Evolutionary conservation across 2,329 filamentous ascomycete species (phyloP), one percentile per base, ranked within the genome.

Genomic region (Pseudogymnoascus sp.): DNA sequence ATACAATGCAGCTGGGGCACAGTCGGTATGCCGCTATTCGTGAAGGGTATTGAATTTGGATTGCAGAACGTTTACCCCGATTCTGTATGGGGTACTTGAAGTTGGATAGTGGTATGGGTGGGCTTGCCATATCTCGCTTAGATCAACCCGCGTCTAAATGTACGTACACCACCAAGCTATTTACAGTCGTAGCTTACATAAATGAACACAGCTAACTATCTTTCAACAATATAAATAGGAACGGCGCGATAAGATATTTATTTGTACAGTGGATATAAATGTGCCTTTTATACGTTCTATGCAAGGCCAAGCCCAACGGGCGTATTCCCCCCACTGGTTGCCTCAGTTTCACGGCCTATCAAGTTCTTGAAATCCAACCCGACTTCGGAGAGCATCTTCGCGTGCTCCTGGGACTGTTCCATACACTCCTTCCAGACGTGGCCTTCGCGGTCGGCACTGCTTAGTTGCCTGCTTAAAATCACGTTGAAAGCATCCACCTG

Each of bases 401-500:
- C 91, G 77, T 98, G 93, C 62, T 89, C 85, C 74, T 85, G 88
- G 4, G 93, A 92, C 68, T 90, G 84, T 48, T 89, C 85, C 79
- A 97, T 87, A 76, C 95, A 98, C 71, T 90, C 84, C 62, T 83
- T 84, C 90, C 92, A 97, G 1, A 90, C 83, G 51, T 85, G 82
- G 13, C 89, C 88, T n/a, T 84, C 87, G 61, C 81, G 83, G 66
- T 96, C 89, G 2, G 95, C 90, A 73, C 90, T 92, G 77, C 92
- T 96, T 66, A 99, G 79, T 77, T 98, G 95, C 65, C 93, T 82
- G 37, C 83, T 85, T 39, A 99, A 80, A 61, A 95, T 86, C 54
- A 82, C 82, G 71, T 97, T 98, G 80, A 98, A 98, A 1, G 87
- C 87, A 70, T 97, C 93, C 1, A 98, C 86, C 73, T 96, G 88